Conservation (phyloP, 495 filamentous ascomycete species). For the Daldinia concentrica region DNA sequence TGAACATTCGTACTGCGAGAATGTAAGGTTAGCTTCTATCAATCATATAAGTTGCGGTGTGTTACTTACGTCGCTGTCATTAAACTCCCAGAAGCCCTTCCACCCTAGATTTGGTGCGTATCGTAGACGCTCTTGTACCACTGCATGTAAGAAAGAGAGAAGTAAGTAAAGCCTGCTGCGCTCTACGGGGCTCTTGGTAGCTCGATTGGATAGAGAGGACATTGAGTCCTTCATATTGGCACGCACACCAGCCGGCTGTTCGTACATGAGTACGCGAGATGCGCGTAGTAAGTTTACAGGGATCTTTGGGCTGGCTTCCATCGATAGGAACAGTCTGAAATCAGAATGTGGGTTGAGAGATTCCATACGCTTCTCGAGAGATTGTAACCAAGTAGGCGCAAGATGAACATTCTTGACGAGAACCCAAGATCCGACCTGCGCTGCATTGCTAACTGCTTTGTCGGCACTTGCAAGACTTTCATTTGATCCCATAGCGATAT, state of each 20-base stretch:
- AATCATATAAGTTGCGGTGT: neutral
- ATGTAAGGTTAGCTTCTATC: constrained; percentile 40
- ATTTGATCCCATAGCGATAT: constrained; percentile 98
- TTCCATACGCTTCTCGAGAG: constrained; percentile 94
- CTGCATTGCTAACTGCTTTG: constrained; percentile 93
- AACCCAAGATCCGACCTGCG: constrained; percentile 93
- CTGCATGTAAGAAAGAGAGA: constrained; percentile 93
- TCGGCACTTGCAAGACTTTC: constrained; percentile 92
- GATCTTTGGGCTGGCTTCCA: constrained; percentile 97
- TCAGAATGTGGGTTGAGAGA: constrained; percentile 93
- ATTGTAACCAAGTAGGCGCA: constrained; percentile 94
- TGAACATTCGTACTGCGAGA: constrained; percentile 88
- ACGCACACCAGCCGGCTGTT: constrained; percentile 94
- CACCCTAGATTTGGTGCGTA: constrained; percentile 96
- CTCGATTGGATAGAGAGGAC: constrained; percentile 79
- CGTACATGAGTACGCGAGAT: constrained; percentile 94
- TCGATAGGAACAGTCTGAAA: constrained; percentile 95
- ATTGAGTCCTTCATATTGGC: constrained; percentile 99
- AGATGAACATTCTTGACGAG: constrained; percentile 99
- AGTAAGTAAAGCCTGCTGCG: constrained; percentile 90
- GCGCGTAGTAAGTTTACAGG: constrained; percentile 95
- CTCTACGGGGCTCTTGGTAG: constrained; percentile 86
- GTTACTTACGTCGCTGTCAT: constrained; percentile 93
- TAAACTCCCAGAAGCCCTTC: constrained; percentile 99
- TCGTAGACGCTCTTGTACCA: constrained; percentile 92